Percentiles rank a stretch among this genome's conserved stretches.
Evolutionary conservation across 2,329 filamentous ascomycete species (phyloP).

Genomic region (Penicillium freii): DNA sequence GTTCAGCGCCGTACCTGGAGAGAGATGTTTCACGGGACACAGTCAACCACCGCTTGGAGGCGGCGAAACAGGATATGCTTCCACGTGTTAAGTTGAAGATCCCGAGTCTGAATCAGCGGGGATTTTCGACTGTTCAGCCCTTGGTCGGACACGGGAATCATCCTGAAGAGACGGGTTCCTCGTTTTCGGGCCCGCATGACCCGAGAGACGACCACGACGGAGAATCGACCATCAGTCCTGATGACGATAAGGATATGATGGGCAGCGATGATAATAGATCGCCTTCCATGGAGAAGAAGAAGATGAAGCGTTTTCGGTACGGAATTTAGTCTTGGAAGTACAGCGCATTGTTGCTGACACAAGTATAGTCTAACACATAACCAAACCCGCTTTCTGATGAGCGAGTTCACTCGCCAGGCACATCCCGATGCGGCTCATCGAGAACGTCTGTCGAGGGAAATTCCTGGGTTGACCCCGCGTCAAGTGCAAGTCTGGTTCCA

Average conservation of each 20-base stretch:
- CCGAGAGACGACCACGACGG: slow-evolving; percentile 18
- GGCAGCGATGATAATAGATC: slow-evolving; percentile 31
- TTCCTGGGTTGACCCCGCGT: slow-evolving; percentile 83
- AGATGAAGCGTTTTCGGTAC: slow-evolving; percentile 47
- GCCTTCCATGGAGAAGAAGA: slow-evolving; percentile 38
- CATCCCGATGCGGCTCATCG: slow-evolving; percentile 90
- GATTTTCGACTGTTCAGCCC: slow-evolving; percentile 16
- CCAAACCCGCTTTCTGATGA: slow-evolving; percentile 97
- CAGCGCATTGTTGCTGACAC: slow-evolving; percentile 1
- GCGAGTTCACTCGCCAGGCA: slow-evolving; percentile 90
- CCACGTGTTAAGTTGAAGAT: slow-evolving; percentile 30
- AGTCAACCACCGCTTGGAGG: slow-evolving; percentile 15
- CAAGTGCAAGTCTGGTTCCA: slow-evolving; percentile 99
- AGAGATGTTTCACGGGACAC: slow-evolving; percentile 21
- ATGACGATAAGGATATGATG: slow-evolving; percentile 31
- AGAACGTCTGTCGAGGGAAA: slow-evolving; percentile 82
- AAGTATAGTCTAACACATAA: slow-evolving; percentile 77
- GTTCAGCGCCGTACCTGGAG: slow-evolving; percentile 16
- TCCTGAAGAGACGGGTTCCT: slow-evolving; percentile 14
- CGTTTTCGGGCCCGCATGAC: slow-evolving; percentile 12
- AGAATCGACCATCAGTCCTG: slow-evolving; percentile 26
- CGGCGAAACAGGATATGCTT: slow-evolving; percentile 19
- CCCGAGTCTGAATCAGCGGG: slow-evolving; percentile 22
- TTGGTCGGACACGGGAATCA: slow-evolving; percentile 16
- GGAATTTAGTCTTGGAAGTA: neutral